Conservation (phyloP, 192 early-diverging fungal species). For the Fimicolochytrium jonesii region DNA sequence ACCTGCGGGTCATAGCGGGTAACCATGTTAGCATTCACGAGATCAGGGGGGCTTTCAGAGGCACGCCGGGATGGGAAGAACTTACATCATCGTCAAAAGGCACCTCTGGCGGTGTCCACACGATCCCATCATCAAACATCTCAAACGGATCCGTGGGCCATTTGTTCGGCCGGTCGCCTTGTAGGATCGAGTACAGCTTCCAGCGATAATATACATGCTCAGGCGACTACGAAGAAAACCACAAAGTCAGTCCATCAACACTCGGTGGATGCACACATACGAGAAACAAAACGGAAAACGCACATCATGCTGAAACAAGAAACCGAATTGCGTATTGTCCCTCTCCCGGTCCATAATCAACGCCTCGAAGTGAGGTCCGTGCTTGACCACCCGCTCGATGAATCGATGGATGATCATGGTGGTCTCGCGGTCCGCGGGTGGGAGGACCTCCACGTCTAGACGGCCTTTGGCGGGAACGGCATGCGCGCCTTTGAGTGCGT, state of each 20-base stretch:
- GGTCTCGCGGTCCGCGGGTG: background rate
- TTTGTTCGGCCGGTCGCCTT: constrained; percentile 67
- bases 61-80: too few species aligned
- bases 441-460: background rate
- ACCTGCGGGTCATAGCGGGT: too few species aligned
- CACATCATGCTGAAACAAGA: constrained; percentile 71
- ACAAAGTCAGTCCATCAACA: too few species aligned
- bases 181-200: constrained; percentile 83
- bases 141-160: constrained; percentile 80
- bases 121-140: constrained; percentile 77
- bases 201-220: constrained; percentile 91
- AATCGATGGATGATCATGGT: constrained; percentile 71
- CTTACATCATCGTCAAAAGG: constrained; percentile 63
- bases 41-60: too few species aligned
- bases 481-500: background rate
- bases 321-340: constrained; percentile 64
- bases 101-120: constrained; percentile 82
- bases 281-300: too few species aligned
- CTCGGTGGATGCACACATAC: background rate
- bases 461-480: background rate
- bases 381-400: constrained; percentile 69
- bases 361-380: constrained; percentile 74
- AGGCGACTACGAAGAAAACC: constrained; percentile 39
- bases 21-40: too few species aligned
- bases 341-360: constrained; percentile 59